These are phyloP conservation scores for Botryotinia globosa DNA, from an alignment of 2,329 filamentous ascomycete species.

Conservation along the genomic window DNA sequence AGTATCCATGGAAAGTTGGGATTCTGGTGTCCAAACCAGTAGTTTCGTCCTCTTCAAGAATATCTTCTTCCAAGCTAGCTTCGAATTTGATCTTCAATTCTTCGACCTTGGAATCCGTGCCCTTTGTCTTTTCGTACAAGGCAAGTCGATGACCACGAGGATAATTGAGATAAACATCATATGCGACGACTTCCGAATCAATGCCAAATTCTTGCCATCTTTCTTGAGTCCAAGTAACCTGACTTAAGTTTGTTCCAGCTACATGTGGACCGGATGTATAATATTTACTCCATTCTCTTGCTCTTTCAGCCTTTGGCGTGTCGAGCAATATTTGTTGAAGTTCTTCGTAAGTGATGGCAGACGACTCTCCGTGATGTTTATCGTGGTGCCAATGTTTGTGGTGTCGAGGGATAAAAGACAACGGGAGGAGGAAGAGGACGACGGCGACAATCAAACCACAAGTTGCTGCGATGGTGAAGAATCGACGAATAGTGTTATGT, in stretches of 20 bases:
- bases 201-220: slow-evolving; percentile 72
- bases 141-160: slow-evolving; percentile 68
- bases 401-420: slow-evolving; percentile 43
- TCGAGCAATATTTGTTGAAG: slow-evolving; percentile 56
- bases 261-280: slow-evolving; percentile 75
- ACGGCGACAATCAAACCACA: slow-evolving; percentile 48
- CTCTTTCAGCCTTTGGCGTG: slow-evolving; percentile 55
- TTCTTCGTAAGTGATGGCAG: slow-evolving; percentile 46
- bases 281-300: slow-evolving; percentile 71
- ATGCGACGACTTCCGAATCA: slow-evolving; percentile 60
- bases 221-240: slow-evolving; percentile 68
- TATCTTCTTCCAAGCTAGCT: slow-evolving; percentile 79
- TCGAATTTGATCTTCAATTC: slow-evolving; percentile 69
- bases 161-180: slow-evolving; percentile 77
- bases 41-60: slow-evolving; percentile 79
- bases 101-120: slow-evolving; percentile 43
- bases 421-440: slow-evolving; percentile 46
- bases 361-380: slow-evolving; percentile 18
- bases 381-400: slow-evolving; percentile 40
- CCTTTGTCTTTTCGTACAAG: slow-evolving; percentile 53
- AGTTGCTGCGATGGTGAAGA: slow-evolving; percentile 61
- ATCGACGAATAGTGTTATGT: slow-evolving; percentile 60
- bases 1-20: slow-evolving; percentile 93
- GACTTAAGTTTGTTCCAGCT: slow-evolving; percentile 73
- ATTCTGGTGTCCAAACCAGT: slow-evolving; percentile 69